Conservation (phyloP, 2,329 filamentous ascomycete species). For the Clarireedia homoeocarpa region DNA sequence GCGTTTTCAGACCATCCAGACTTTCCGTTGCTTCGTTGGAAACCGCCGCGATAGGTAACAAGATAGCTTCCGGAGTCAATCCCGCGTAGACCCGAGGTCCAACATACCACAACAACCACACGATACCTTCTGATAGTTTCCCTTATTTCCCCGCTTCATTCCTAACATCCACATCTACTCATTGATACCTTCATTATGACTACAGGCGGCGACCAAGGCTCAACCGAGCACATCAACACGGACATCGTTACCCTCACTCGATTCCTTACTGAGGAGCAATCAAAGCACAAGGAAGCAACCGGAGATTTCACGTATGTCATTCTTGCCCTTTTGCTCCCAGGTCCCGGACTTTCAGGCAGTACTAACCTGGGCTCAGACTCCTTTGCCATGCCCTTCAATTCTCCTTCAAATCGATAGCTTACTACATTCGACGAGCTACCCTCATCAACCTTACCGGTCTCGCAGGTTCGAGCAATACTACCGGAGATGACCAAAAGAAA, state of each 20-base stretch:
- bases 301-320: conserved; percentile 91
- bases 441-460: conserved; percentile 93
- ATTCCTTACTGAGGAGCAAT: conserved; percentile 93
- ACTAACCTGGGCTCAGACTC: conserved; percentile 47
- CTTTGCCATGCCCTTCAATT: conserved; percentile 97
- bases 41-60: background rate
- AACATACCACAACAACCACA: conserved; percentile 9
- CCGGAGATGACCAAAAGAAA: conserved; percentile 98
- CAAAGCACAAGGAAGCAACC: conserved; percentile 86
- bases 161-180: background rate
- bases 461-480: conserved; percentile 88
- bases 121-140: background rate
- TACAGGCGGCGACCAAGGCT: conserved; percentile 16
- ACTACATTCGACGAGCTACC: conserved; percentile 95
- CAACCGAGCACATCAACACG: conserved; percentile 81
- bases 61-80: conserved; percentile 11
- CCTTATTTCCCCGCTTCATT: background rate
- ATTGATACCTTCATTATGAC: conserved; percentile 19
- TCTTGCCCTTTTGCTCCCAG: background rate
- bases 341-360: background rate
- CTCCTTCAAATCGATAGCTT: conserved; percentile 98
- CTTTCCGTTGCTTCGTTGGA: background rate
- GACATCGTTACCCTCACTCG: conserved; percentile 93
- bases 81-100: conserved; percentile 26
- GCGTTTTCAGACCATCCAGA: background rate